Evolutionary conservation across 164 flowering plant species (phyloP).

Genomic region (Tinospora cordifolia): DNA sequence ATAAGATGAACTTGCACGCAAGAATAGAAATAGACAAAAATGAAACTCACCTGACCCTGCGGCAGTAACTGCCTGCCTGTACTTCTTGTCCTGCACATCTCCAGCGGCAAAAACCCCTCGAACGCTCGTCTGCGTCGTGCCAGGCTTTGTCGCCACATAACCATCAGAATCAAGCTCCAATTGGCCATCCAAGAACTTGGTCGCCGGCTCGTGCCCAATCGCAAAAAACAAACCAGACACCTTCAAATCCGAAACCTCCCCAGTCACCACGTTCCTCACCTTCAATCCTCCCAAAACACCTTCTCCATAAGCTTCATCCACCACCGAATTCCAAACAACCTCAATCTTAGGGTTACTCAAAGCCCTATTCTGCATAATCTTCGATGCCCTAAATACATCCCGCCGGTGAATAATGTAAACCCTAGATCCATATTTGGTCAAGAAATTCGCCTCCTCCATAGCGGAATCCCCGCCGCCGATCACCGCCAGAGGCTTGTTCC

Average conservation of each 20-base stretch:
- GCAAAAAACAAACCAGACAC: conserved; percentile 89
- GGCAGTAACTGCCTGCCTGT: conserved; percentile 92
- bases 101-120: conserved; percentile 94
- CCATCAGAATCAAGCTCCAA: conserved; percentile 77
- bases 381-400: conserved; percentile 74
- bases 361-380: conserved; percentile 85
- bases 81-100: conserved; percentile 98
- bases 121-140: conserved; percentile 73
- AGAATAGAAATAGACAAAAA: background rate
- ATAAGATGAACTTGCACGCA: background rate
- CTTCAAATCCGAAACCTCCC: conserved; percentile 60
- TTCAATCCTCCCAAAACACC: conserved; percentile 62
- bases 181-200: conserved; percentile 81
- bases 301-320: conserved; percentile 66
- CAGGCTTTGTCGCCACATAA: conserved; percentile 74
- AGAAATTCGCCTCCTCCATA: conserved; percentile 85
- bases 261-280: conserved; percentile 61
- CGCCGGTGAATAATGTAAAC: conserved; percentile 80
- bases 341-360: conserved; percentile 72
- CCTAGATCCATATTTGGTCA: conserved; percentile 78
- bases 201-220: conserved; percentile 96
- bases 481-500: conserved; percentile 76
- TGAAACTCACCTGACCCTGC: conserved; percentile 75
- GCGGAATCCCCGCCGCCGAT: conserved; percentile 98
- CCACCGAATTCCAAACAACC: conserved; percentile 76